Percentiles rank a stretch among this genome's conserved stretches.
Evolutionary conservation across 164 flowering plant genomes (phyloP).

Genomic region (Tetrastigma voinierianum): DNA sequence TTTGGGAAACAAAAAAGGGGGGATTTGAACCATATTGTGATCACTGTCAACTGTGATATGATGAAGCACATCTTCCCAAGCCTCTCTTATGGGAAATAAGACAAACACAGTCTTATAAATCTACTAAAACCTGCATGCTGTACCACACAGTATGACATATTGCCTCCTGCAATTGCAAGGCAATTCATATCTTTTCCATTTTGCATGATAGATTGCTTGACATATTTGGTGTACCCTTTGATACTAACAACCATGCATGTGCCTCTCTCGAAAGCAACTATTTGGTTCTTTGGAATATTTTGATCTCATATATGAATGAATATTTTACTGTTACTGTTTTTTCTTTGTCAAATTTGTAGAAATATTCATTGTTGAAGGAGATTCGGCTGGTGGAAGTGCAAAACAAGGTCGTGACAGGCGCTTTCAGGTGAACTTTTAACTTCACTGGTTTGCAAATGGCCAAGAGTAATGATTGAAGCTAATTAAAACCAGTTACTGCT

Average conservation of each 20-base stretch:
- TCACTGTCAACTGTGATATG: too few species aligned
- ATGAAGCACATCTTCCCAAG: too few species aligned
- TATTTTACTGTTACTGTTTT: neutral
- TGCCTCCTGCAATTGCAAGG: too few species aligned
- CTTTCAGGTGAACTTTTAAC: slow-evolving; percentile 65
- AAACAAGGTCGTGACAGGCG: slow-evolving; percentile 98
- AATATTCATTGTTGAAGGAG: slow-evolving; percentile 98
- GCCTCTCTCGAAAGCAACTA: neutral
- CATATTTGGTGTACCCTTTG: too few species aligned
- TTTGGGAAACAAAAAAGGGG: too few species aligned
- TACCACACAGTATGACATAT: too few species aligned
- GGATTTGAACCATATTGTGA: too few species aligned
- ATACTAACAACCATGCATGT: neutral
- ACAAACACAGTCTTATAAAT: too few species aligned
- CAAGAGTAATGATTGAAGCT: neutral
- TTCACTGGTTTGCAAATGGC: neutral
- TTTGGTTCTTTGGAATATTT: neutral
- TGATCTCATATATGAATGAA: neutral
- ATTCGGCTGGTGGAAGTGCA: slow-evolving; percentile 99
- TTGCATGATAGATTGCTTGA: too few species aligned
- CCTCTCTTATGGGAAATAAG: too few species aligned
- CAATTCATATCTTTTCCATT: too few species aligned
- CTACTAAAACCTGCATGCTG: too few species aligned
- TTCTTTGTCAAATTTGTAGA: slow-evolving; percentile 41
- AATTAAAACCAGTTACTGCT: neutral